These are phyloP conservation scores for Penicillium sp. DNA, from an alignment of 2,329 filamentous ascomycete species.

Conservation along the genomic window DNA sequence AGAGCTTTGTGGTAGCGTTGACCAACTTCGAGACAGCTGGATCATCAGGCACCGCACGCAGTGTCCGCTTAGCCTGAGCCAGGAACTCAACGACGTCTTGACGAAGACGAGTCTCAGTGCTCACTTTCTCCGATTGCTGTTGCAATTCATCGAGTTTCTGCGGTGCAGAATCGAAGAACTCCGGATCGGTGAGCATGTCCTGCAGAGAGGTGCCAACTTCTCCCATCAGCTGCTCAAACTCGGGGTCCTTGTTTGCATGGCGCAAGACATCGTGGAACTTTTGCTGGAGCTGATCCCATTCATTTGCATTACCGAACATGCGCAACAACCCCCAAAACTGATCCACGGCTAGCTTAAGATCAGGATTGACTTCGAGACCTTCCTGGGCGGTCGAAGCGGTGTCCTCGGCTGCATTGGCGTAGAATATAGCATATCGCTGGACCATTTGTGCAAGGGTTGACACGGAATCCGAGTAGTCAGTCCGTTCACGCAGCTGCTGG, in stretches of 20 bases:
- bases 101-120: slow-evolving; percentile 65
- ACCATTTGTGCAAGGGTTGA: slow-evolving; percentile 73
- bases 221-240: slow-evolving; percentile 75
- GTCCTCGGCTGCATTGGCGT: slow-evolving; percentile 70
- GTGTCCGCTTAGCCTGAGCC: slow-evolving; percentile 64
- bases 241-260: slow-evolving; percentile 72
- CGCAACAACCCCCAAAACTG: slow-evolving; percentile 80
- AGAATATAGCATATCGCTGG: slow-evolving; percentile 72
- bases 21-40: slow-evolving; percentile 68
- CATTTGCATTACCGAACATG: slow-evolving; percentile 70
- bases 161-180: slow-evolving; percentile 76
- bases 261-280: slow-evolving; percentile 68
- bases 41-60: slow-evolving; percentile 69
- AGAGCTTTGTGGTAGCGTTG: slow-evolving; percentile 65
- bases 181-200: slow-evolving; percentile 78
- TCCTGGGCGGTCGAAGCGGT: slow-evolving; percentile 65
- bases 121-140: slow-evolving; percentile 57
- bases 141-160: slow-evolving; percentile 62
- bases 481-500: slow-evolving; percentile 68
- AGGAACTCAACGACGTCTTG: slow-evolving; percentile 73
- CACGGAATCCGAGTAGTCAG: slow-evolving; percentile 83
- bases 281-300: slow-evolving; percentile 73
- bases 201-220: slow-evolving; percentile 73
- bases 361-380: slow-evolving; percentile 70
- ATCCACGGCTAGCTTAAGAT: slow-evolving; percentile 69